phyloP scores from a whole-genome alignment of 768 basidiomycete species.

The Saitozyma podzolica region DNA sequence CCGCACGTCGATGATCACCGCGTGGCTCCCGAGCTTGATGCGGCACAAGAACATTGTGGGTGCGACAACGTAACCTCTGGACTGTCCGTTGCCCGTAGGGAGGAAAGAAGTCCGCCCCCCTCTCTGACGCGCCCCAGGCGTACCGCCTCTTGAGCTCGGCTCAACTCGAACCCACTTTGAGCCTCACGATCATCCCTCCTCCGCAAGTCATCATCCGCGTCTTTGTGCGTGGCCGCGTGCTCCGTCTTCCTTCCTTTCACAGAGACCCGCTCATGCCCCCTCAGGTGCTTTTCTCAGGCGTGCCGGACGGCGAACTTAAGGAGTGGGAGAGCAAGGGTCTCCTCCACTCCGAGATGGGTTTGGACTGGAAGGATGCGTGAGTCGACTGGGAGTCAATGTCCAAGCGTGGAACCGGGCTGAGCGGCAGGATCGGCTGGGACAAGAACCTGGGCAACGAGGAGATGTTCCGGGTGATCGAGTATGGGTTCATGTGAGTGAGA shows the following conservation, averaged over 20 bases:
- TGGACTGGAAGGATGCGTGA: slow-evolving; percentile 46
- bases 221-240: slow-evolving; percentile 31
- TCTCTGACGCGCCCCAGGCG: slow-evolving; percentile 3
- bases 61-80: too few species aligned
- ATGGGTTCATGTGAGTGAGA: slow-evolving; percentile 47
- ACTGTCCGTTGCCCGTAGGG: background rate
- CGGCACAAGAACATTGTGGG: slow-evolving; percentile 46
- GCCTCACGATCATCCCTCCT: slow-evolving; percentile 42
- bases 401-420: background rate
- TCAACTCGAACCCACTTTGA: slow-evolving; percentile 29
- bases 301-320: slow-evolving; percentile 37
- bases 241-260: background rate
- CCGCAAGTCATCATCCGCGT: slow-evolving; percentile 41
- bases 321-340: slow-evolving; percentile 39
- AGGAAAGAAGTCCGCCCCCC: too few species aligned
- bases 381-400: slow-evolving; percentile 9
- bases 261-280: background rate
- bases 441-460: slow-evolving; percentile 36
- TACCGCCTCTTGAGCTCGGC: slow-evolving; percentile 31
- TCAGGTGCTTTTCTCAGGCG: slow-evolving; percentile 44
- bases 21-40: slow-evolving; percentile 45
- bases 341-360: slow-evolving; percentile 47
- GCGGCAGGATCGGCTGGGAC: slow-evolving; percentile 37
- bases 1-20: slow-evolving; percentile 40
- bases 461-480: slow-evolving; percentile 46